Evolutionary conservation across 78 protist species (phyloP).

Genomic region (Dictyostelium firmibasis): DNA sequence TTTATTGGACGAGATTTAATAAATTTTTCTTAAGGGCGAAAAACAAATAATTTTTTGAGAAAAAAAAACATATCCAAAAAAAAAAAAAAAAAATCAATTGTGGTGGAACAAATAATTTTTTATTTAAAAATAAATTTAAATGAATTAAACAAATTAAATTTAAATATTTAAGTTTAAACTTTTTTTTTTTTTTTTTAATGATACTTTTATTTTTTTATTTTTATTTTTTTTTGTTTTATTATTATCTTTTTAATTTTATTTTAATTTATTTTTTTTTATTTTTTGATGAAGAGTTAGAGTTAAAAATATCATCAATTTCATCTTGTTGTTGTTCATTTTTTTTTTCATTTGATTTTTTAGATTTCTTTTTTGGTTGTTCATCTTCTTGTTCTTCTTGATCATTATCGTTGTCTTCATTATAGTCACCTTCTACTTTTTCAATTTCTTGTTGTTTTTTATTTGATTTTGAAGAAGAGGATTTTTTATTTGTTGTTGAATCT

Average conservation of each 20-base stretch:
- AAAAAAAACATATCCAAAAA: no score
- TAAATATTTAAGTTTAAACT: no score
- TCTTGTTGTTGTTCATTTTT: constrained; percentile 30
- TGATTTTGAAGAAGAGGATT: neutral
- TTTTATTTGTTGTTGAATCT: neutral
- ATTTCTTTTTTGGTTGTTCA: constrained; percentile 12
- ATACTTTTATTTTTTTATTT: neutral
- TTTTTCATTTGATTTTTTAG: neutral
- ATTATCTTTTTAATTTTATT: neutral
- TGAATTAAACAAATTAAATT: no score
- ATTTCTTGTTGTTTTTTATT: neutral
- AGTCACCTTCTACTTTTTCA: neutral
- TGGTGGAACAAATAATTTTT: no score
- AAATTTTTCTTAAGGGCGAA: no score
- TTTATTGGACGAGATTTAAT: no score
- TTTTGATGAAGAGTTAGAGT: neutral
- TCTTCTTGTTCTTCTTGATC: neutral
- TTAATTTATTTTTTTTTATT: constrained; percentile 1
- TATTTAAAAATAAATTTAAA: no score
- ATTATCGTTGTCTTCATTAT: neutral
- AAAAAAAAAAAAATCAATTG: no score
- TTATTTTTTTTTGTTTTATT: neutral
- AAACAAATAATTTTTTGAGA: no score
- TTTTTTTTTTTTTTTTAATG: no score
- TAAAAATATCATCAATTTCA: constrained; percentile 53